Conservation (phyloP, 306 rosid genomes). For the Quercus robur region DNA sequence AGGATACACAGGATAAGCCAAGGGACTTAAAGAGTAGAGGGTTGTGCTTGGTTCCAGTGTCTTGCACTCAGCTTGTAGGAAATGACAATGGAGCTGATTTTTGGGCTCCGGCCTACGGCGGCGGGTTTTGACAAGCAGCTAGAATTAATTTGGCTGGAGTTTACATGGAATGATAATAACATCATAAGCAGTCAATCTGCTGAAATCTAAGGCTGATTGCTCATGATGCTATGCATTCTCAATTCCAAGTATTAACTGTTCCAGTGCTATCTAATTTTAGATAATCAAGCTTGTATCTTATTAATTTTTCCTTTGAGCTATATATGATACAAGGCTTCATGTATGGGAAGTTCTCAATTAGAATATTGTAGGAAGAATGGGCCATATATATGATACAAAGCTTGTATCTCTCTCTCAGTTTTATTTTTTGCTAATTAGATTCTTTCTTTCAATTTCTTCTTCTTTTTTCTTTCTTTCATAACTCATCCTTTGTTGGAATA, state of each 20-base stretch:
- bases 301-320: neutral
- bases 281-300: neutral
- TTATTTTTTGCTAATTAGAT: neutral
- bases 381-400: too few species aligned
- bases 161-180: slow-evolving; percentile 35
- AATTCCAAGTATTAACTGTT: neutral
- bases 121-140: slow-evolving; percentile 21
- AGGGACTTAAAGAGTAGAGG: slow-evolving; percentile 79
- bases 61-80: slow-evolving; percentile 76
- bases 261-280: neutral
- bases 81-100: slow-evolving; percentile 75
- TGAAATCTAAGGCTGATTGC: slow-evolving; percentile 59
- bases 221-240: slow-evolving; percentile 64
- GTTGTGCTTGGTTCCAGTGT: slow-evolving; percentile 75
- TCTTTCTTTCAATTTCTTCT: neutral
- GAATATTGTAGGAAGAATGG: neutral
- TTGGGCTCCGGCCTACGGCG: slow-evolving; percentile 73
- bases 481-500: too few species aligned
- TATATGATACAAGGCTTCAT: neutral
- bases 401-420: neutral
- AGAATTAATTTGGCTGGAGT: neutral
- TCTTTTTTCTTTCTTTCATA: too few species aligned
- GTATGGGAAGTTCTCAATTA: neutral
- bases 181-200: slow-evolving; percentile 72
- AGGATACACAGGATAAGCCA: slow-evolving; percentile 36